These are phyloP conservation scores for Rhododendron griersonianum DNA, from an alignment of 148 eudicot genomes.

Conservation along the genomic window DNA sequence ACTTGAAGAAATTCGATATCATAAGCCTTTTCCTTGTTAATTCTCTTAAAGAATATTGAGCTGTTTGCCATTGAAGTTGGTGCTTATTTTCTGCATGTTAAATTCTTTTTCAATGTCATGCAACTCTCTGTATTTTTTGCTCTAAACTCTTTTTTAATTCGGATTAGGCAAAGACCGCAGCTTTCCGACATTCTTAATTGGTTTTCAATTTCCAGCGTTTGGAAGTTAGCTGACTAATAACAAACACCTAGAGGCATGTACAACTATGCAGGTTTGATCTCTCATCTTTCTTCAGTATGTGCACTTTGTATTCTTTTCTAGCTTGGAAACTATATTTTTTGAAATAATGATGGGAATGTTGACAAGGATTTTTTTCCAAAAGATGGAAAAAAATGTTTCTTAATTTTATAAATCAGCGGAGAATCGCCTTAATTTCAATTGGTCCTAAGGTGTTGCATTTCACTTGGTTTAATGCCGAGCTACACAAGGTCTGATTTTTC, in stretches of 20 bases:
- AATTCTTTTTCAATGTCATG: neutral
- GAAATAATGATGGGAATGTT: no score
- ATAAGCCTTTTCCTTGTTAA: neutral
- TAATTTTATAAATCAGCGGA: no score
- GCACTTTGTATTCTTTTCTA: neutral
- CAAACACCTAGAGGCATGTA: neutral
- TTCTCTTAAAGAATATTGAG: neutral
- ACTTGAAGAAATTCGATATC: neutral
- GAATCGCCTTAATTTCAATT: no score
- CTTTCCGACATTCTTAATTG: neutral
- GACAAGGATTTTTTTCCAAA: no score
- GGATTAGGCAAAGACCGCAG: neutral
- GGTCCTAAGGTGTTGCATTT: no score
- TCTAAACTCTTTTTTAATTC: no score
- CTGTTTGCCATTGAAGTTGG: neutral
- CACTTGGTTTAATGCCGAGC: no score
- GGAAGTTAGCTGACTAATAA: neutral
- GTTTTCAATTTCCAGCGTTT: neutral
- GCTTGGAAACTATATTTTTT: neutral
- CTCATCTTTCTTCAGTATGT: neutral
- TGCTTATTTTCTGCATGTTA: neutral
- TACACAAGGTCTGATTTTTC: no score
- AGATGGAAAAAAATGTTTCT: no score
- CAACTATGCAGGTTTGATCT: neutral
- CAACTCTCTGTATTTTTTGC: neutral